A percentile compares a stretch with the other conserved stretches of the same genome.
Conservation (phyloP, 306 rosid genomes). For the Pachyrhizus erosus region DNA sequence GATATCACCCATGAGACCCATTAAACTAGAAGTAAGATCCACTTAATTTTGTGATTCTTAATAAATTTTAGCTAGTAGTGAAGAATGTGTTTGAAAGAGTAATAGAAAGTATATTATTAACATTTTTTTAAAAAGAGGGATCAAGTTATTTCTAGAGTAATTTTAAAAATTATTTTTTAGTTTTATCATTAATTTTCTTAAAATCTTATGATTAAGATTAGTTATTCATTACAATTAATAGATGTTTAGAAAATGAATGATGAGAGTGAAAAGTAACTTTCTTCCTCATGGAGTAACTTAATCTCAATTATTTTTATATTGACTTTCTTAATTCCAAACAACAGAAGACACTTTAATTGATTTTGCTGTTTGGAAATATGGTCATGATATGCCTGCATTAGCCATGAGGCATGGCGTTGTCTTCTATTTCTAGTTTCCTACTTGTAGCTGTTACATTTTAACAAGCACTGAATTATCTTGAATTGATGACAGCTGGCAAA, state of each 20-base stretch:
- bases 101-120: neutral
- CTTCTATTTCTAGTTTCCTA: slow-evolving; percentile 2
- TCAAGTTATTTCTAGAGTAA: too few relatives aligned
- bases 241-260: too few relatives aligned
- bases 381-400: slow-evolving; percentile 16
- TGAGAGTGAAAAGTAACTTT: too few relatives aligned
- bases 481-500: slow-evolving; percentile 68
- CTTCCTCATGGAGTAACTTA: too few relatives aligned
- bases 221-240: too few relatives aligned
- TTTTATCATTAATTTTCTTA: too few relatives aligned
- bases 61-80: neutral
- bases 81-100: neutral
- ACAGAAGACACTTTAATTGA: neutral
- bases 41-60: neutral
- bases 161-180: too few relatives aligned
- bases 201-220: too few relatives aligned
- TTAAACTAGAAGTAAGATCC: neutral
- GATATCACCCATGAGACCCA: neutral
- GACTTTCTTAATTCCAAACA: neutral
- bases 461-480: slow-evolving; percentile 39
- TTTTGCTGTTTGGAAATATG: slow-evolving; percentile 8
- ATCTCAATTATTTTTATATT: neutral
- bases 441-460: slow-evolving; percentile 1
- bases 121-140: neutral
- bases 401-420: neutral